Evolutionary conservation across 257 asterid genomes (phyloP), one percentile per base, ranked within the genome.

Genomic region (Penstemon davidsonii): DNA sequence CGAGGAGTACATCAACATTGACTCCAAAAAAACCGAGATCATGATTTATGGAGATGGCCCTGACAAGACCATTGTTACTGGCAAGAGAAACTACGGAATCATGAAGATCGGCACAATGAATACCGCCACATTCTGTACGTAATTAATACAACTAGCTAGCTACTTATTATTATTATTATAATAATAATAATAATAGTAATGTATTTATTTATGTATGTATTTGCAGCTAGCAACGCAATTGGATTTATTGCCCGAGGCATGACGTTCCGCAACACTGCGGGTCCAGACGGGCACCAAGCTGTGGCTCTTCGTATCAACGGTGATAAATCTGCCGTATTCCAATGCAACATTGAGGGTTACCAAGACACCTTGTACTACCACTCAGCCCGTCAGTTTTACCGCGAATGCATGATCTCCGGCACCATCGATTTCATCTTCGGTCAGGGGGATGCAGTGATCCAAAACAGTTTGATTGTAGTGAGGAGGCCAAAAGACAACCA

Each of bases 341-440:
- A 84, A 41, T 81, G 83, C 75, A 66, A 62, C 76, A 76, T 81
- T 0, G 83, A 76, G 25, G 86, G 84, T 12, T 71, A 67, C 73
- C 88, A 81, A 78, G 88, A 84, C 41, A 80, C 88, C 3, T 25
- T 83, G 10, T 80, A 80, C 82, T 83, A 83, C 15, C 86, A 80
- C 8, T 15, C 73, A 9, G 53, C 33, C 38, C 75, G 84, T 6
- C 84, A 78, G 13, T 83, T 83, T 69, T 83, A 80, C 56, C 77
- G 84, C 37, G 64, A 84, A 62, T 84, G 86, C 37, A 65, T 59
- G 13, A 74, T 84, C 18, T 76, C 76, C 0, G 88, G 88, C 3
- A 78, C 83, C 36, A 9, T 81, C 0, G 86, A 84, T 70, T 84
- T 83, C 80, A 80, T 83, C 60, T 80, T 83, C 8, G 88, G 86